phyloP scores from a whole-genome alignment of 148 eudicot genomes.

The Gaultheria prostrata region DNA sequence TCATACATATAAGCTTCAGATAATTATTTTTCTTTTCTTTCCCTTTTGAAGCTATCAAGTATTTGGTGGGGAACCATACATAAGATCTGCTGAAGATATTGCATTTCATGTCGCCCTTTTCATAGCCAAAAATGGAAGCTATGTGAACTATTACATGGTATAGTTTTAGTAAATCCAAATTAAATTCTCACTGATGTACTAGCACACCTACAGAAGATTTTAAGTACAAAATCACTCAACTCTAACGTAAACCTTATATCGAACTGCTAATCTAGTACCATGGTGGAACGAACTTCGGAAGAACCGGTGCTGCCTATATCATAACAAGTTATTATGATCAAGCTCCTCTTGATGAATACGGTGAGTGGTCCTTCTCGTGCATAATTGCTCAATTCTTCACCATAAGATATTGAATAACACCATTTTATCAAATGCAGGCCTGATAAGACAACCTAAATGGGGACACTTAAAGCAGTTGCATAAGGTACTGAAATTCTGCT shows the following conservation, averaged over 20 bases:
- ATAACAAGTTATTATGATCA: slow-evolving; percentile 56
- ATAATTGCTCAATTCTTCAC: background rate
- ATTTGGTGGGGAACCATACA: slow-evolving; percentile 44
- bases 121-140: slow-evolving; percentile 52
- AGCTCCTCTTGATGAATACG: slow-evolving; percentile 63
- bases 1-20: background rate
- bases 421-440: slow-evolving; percentile 25
- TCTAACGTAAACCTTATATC: background rate
- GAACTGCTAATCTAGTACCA: slow-evolving; percentile 29
- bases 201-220: background rate
- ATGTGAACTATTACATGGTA: slow-evolving; percentile 63
- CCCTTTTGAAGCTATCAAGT: slow-evolving; percentile 38
- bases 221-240: background rate
- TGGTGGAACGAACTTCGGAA: slow-evolving; percentile 61
- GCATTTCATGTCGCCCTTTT: slow-evolving; percentile 57
- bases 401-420: background rate
- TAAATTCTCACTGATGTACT: background rate
- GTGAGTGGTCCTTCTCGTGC: slow-evolving; percentile 20
- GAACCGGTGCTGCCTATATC: slow-evolving; percentile 49
- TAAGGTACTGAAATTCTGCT: slow-evolving; percentile 36
- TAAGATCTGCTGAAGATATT: slow-evolving; percentile 51
- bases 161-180: background rate
- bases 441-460: slow-evolving; percentile 62
- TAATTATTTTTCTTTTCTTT: background rate
- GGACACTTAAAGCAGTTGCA: slow-evolving; percentile 63